These are phyloP conservation scores for Viridothelium virens DNA, from an alignment of 495 filamentous ascomycete species.

Conservation along the genomic window DNA sequence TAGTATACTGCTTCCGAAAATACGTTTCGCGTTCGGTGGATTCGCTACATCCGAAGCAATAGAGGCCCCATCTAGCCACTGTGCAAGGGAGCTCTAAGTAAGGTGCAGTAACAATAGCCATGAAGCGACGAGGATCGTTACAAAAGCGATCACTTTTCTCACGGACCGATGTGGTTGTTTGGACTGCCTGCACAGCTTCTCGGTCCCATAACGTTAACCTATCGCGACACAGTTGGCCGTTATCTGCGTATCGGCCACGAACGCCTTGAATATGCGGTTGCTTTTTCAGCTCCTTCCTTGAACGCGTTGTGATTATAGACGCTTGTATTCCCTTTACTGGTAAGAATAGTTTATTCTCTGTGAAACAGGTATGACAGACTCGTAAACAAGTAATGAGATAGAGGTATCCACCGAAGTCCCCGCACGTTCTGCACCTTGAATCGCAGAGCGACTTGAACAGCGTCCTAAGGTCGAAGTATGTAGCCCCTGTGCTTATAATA, in stretches of 20 bases:
- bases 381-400: constrained; percentile 25
- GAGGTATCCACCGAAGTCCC: constrained; percentile 23
- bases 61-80: background rate
- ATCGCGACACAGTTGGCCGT: background rate
- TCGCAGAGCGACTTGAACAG: constrained; percentile 17
- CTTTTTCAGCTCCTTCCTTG: background rate
- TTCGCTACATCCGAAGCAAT: background rate
- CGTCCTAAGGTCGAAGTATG: constrained; percentile 9
- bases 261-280: background rate
- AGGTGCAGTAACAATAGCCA: background rate
- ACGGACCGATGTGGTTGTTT: background rate
- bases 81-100: background rate
- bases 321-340: background rate
- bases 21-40: background rate
- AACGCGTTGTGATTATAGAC: background rate
- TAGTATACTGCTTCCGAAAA: background rate
- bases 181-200: background rate
- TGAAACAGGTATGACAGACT: constrained; percentile 22
- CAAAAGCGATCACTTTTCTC: background rate
- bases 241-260: constrained; percentile 2
- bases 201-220: constrained; percentile 3
- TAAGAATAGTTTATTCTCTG: constrained; percentile 7
- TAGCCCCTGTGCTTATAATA: constrained; percentile 17
- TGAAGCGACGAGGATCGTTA: background rate
- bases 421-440: constrained; percentile 18